Conservation (phyloP, 1,284 basidiomycete species). For the Austroboletus rostrupii region DNA sequence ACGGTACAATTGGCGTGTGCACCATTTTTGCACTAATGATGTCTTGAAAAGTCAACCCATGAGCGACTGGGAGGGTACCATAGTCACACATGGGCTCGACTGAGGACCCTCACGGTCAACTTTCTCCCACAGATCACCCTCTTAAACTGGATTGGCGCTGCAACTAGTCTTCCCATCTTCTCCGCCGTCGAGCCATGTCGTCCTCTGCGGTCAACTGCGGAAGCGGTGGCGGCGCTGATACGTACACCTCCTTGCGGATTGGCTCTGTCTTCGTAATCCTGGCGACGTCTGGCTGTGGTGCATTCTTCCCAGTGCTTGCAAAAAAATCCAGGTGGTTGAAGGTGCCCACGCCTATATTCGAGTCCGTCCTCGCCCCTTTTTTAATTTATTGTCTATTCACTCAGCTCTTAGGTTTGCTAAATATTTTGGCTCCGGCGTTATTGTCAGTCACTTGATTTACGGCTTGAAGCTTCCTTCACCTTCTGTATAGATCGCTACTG, state of each 20-base stretch:
- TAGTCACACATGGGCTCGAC: not conserved
- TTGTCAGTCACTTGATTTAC: slow-evolving; percentile 45
- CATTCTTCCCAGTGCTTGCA: slow-evolving; percentile 82
- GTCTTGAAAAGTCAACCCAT: too few species aligned
- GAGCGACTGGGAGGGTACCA: slow-evolving; percentile 26
- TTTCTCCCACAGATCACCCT: slow-evolving; percentile 16
- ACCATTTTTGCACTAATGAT: too few species aligned
- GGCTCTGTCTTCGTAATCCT: slow-evolving; percentile 89
- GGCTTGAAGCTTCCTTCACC: slow-evolving; percentile 9
- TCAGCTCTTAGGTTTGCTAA: slow-evolving; percentile 70
- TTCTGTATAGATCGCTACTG: slow-evolving; percentile 74
- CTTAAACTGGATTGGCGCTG: slow-evolving; percentile 1
- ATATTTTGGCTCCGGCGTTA: slow-evolving; percentile 94
- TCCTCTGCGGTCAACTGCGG: slow-evolving; percentile 26
- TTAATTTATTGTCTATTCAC: slow-evolving; percentile 3
- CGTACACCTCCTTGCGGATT: slow-evolving; percentile 55
- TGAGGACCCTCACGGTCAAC: slow-evolving; percentile 27
- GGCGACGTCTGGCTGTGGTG: slow-evolving; percentile 61
- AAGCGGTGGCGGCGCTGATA: slow-evolving; percentile 35
- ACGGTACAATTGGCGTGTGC: too few species aligned
- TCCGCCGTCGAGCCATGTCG: slow-evolving; percentile 12
- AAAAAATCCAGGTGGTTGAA: slow-evolving; percentile 52
- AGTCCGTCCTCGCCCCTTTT: slow-evolving; percentile 48
- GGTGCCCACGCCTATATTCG: slow-evolving; percentile 66
- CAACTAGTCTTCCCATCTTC: not conserved